phyloP scores from a whole-genome alignment of 106 monocot genomes.

The Dendrobium officinale region DNA sequence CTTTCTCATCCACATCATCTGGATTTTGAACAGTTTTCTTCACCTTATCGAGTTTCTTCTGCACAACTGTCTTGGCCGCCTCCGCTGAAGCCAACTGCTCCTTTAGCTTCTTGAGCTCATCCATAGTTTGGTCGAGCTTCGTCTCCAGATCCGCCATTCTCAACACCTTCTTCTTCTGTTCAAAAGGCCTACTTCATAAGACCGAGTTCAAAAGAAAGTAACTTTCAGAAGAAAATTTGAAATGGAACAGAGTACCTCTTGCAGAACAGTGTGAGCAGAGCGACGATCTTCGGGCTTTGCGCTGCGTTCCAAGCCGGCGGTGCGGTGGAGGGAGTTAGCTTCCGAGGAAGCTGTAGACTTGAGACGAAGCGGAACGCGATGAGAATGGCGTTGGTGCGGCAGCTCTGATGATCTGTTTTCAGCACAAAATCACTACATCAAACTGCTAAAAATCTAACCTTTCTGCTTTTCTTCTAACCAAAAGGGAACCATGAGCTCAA shows the following conservation, averaged over 20 bases:
- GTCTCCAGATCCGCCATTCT: conserved; percentile 39
- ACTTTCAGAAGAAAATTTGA: background rate
- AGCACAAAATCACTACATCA: background rate
- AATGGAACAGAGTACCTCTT: conserved; percentile 1
- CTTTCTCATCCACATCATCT: background rate
- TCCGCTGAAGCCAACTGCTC: conserved; percentile 45
- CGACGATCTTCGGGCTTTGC: conserved; percentile 14
- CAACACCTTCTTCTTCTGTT: conserved; percentile 34
- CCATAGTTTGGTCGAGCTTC: conserved; percentile 33
- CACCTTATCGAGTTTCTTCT: conserved; percentile 25
- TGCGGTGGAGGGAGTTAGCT: conserved; percentile 10
- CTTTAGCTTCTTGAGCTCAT: conserved; percentile 49
- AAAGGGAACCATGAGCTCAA: background rate
- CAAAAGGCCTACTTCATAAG: background rate
- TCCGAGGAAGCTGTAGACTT: conserved; percentile 20
- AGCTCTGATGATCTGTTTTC: conserved; percentile 15
- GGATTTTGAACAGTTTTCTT: conserved; percentile 9
- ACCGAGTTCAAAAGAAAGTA: background rate
- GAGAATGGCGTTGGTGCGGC: conserved; percentile 7
- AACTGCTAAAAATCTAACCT: background rate
- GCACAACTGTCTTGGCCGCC: conserved; percentile 26
- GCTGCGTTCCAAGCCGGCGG: conserved; percentile 8
- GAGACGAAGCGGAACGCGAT: conserved; percentile 14
- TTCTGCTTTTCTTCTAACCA: background rate
- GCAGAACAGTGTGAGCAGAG: conserved; percentile 17